phyloP scores from a whole-genome alignment of 106 monocot genomes.

The Agapanthus africanus region DNA sequence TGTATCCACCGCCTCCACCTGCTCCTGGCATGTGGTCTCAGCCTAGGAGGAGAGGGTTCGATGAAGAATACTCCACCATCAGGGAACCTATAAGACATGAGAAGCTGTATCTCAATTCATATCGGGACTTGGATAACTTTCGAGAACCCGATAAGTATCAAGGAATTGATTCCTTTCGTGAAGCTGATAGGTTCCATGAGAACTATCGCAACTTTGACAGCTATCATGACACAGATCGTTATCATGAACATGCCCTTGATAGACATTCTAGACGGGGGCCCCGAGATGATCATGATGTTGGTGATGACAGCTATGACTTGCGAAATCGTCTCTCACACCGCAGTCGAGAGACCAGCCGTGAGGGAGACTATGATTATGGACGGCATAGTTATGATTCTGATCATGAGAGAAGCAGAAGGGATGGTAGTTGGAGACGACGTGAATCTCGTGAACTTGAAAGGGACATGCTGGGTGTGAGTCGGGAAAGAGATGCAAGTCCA shows the following conservation, averaged over 20 bases:
- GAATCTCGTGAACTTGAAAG: constrained; percentile 64
- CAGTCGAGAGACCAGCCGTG: constrained; percentile 60
- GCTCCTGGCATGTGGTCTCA: constrained; percentile 55
- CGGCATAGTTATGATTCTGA: constrained; percentile 74
- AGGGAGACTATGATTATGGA: constrained; percentile 57
- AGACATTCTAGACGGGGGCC: constrained; percentile 42
- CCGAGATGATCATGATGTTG: constrained; percentile 45
- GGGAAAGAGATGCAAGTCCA: constrained; percentile 70
- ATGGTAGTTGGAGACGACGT: constrained; percentile 61
- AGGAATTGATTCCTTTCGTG: constrained; percentile 48
- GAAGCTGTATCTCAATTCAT: constrained; percentile 8
- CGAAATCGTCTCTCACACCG: constrained; percentile 34
- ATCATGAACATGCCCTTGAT: constrained; percentile 65
- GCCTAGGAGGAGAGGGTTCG: constrained; percentile 51
- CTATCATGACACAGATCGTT: constrained; percentile 54
- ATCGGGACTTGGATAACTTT: constrained; percentile 40
- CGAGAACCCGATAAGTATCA: constrained; percentile 38
- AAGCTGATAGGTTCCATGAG: constrained; percentile 45
- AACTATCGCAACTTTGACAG: constrained; percentile 33
- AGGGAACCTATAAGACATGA: constrained; percentile 62
- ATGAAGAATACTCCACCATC: constrained; percentile 51
- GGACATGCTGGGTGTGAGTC: constrained; percentile 46
- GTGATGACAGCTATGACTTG: constrained; percentile 43
- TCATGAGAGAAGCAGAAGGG: constrained; percentile 72
- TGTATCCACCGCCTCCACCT: constrained; percentile 46